Evolutionary conservation across 768 basidiomycete genomes (phyloP), one percentile per base, ranked within the genome.

Genomic region (Sporobolomyces roseus): DNA sequence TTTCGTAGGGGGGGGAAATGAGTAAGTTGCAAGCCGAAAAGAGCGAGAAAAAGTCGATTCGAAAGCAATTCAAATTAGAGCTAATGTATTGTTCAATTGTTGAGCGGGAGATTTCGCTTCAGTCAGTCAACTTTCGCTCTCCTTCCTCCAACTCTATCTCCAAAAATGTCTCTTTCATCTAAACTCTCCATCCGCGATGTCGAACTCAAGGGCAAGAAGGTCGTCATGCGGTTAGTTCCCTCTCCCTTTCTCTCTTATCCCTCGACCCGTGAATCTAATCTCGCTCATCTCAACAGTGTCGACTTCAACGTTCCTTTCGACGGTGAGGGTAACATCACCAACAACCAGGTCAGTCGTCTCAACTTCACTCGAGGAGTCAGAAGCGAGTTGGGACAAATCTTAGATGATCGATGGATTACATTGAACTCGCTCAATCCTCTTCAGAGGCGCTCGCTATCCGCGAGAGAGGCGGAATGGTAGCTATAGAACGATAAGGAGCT

Each of bases 281-380:
- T 25, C 35, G 21, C 27, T 35, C 27, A 0, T 23, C 25, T 13
- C 21, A 6, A 21, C 61, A 72, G 74, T 74, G 93, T 93, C 74
- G 92, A 94, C 82, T 94, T 94, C 83, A 94, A 94, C 78, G 92
- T 94, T 68, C 92, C 92, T 70, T 87, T 91, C 81, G 80, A 81
- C 76, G 85, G 88, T 76, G 88, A 91, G 77, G 88, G 88, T 55
- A 87, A 87, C 78, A 93, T 98, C 83, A 94, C 94, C 51, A 99
- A 97, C 82, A 88, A 91, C 72, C 93, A 93, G 63, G 94, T 96
- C 12, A 48, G 58, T 59, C 36, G 25, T 5, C 23, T 35, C 21
- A 12, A 4, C 17, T 41, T 41, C 38, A 41, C 38, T 41, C 10
- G 38, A 17, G 38, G 38, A 41, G 9, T 41, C 38, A 41, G 17